Evolutionary conservation across 306 rosid species (phyloP).

Genomic region (Vicia faba): DNA sequence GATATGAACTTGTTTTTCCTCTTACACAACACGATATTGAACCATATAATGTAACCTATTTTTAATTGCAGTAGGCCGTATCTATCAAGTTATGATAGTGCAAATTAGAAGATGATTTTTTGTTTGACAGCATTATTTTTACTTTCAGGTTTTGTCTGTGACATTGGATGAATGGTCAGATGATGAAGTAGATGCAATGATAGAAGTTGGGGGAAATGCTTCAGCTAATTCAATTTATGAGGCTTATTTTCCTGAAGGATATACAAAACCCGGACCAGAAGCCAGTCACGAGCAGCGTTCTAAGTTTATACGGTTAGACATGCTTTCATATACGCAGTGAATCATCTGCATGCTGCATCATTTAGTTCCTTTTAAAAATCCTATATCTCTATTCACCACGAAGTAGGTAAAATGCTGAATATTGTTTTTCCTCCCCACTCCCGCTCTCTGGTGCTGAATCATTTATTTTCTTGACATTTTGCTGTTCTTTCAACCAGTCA

Average conservation of each 20-base stretch:
- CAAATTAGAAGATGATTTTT: slow-evolving; percentile 26
- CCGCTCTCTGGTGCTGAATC: slow-evolving; percentile 1
- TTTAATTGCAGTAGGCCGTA: slow-evolving; percentile 20
- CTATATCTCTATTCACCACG: slow-evolving; percentile 29
- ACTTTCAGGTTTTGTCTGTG: slow-evolving; percentile 83
- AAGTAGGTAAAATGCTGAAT: slow-evolving; percentile 25
- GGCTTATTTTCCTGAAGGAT: slow-evolving; percentile 85
- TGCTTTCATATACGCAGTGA: slow-evolving; percentile 23
- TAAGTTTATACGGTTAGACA: slow-evolving; percentile 79
- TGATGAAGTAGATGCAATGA: slow-evolving; percentile 89
- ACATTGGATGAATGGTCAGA: slow-evolving; percentile 96
- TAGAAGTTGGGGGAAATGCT: slow-evolving; percentile 94
- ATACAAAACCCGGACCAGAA: slow-evolving; percentile 75
- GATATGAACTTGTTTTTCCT: slow-evolving; percentile 10
- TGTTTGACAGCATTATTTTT: slow-evolving; percentile 34
- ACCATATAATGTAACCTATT: slow-evolving; percentile 10
- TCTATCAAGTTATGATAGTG: slow-evolving; percentile 25
- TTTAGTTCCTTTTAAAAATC: slow-evolving; percentile 36
- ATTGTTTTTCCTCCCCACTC: slow-evolving; percentile 13
- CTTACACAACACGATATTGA: slow-evolving; percentile 11
- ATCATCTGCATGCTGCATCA: slow-evolving; percentile 26
- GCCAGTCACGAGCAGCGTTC: slow-evolving; percentile 75
- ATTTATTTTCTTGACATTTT: slow-evolving; percentile 28
- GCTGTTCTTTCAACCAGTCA: slow-evolving; percentile 13
- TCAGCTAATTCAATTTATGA: slow-evolving; percentile 93